These are phyloP conservation scores for Oryza longistaminata DNA, from an alignment of 176 grass and related monocot species.

Conservation along the genomic window DNA sequence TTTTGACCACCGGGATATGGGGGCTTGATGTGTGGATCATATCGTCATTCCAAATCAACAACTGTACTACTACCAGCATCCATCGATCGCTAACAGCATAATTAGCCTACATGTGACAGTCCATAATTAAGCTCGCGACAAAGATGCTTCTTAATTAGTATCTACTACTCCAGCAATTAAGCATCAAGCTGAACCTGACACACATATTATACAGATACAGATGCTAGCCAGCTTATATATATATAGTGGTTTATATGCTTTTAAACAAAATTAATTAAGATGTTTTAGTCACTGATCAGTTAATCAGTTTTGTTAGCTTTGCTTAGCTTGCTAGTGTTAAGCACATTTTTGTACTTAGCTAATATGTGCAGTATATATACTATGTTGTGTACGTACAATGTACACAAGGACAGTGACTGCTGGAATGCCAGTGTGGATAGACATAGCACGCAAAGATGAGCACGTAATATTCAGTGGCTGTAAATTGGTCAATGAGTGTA, in stretches of 20 bases:
- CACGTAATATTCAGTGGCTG: constrained; percentile 27
- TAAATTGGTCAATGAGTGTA: constrained; percentile 27
- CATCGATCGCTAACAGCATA: neutral
- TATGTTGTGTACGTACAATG: neutral
- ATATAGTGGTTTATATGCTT: no score
- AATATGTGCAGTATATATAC: neutral
- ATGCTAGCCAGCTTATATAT: no score
- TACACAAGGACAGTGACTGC: neutral
- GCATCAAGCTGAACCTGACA: neutral
- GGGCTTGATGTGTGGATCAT: constrained; percentile 22
- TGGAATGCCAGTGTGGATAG: neutral
- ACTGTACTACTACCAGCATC: neutral
- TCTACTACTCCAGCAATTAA: neutral
- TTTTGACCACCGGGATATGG: constrained; percentile 32
- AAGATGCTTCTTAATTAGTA: neutral
- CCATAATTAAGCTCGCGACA: neutral
- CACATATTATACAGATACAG: neutral
- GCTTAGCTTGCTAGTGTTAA: neutral
- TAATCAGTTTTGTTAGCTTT: neutral
- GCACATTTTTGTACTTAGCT: neutral
- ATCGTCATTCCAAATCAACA: constrained; percentile 11
- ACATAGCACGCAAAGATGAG: neutral
- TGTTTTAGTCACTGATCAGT: neutral
- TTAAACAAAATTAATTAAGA: neutral
- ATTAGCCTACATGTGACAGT: neutral